A percentile compares a stretch with the other conserved stretches of the same genome.
Evolutionary conservation across 768 basidiomycete species (phyloP).

Genomic region (Tulasnella calospora): DNA sequence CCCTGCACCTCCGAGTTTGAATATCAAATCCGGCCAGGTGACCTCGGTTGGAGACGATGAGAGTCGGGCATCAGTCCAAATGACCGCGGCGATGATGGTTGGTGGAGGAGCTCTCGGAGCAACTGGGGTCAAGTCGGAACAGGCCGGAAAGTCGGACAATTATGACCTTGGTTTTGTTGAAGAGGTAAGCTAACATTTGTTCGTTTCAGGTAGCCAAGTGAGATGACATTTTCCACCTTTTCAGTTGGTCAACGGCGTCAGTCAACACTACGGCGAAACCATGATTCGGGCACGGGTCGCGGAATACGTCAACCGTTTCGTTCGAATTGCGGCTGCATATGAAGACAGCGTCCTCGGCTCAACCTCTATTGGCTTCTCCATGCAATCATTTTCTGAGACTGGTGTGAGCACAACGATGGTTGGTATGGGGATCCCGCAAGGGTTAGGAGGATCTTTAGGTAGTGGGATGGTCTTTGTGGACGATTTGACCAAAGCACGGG

Average conservation of each 20-base stretch:
- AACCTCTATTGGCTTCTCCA: slow-evolving; percentile 72
- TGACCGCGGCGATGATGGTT: slow-evolving; percentile 21
- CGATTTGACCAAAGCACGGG: slow-evolving; percentile 58
- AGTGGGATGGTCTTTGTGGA: slow-evolving; percentile 77
- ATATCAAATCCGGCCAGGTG: background rate
- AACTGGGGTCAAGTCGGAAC: slow-evolving; percentile 2
- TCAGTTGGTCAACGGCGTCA: slow-evolving; percentile 79
- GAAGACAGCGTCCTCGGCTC: slow-evolving; percentile 69
- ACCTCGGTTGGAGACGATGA: slow-evolving; percentile 22
- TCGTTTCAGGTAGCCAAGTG: background rate
- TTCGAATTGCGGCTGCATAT: slow-evolving; percentile 82
- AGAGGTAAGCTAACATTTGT: slow-evolving; percentile 57
- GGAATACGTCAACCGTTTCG: slow-evolving; percentile 83
- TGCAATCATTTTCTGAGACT: slow-evolving; percentile 42
- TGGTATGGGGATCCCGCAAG: slow-evolving; percentile 41
- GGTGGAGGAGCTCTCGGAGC: slow-evolving; percentile 1
- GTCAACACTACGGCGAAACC: slow-evolving; percentile 87
- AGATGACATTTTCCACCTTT: background rate
- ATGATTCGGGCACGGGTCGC: slow-evolving; percentile 83
- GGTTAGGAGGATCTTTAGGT: slow-evolving; percentile 53
- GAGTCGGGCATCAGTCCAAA: slow-evolving; percentile 14
- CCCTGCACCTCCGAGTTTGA: background rate
- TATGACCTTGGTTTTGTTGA: slow-evolving; percentile 87
- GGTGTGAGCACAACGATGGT: slow-evolving; percentile 29
- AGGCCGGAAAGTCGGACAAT: slow-evolving; percentile 47